phyloP scores from a whole-genome alignment of 192 early-diverging fungal genomes.

The Coemansia sp. region DNA sequence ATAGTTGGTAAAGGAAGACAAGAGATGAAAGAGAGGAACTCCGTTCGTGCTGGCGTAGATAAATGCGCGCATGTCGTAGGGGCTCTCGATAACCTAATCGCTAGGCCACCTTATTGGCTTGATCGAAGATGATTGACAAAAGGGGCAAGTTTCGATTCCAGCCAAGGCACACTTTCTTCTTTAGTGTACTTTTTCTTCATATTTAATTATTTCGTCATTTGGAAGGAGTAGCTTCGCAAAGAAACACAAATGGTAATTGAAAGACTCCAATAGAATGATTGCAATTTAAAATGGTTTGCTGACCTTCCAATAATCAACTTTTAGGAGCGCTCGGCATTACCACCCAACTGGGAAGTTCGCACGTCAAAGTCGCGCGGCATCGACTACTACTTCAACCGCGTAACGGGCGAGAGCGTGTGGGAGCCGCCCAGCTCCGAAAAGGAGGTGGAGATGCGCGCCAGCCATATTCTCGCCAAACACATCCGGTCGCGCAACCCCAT shows the following conservation, averaged over 20 bases:
- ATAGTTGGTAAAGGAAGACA: too few relatives aligned
- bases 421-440: conserved; percentile 57
- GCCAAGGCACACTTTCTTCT: background rate
- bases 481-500: conserved; percentile 77
- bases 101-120: background rate
- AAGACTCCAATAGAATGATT: too few relatives aligned
- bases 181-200: background rate
- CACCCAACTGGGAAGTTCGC: conserved; percentile 70
- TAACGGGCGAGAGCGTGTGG: conserved; percentile 73
- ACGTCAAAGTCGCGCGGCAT: conserved; percentile 64
- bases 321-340: conserved; percentile 45
- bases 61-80: background rate
- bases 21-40: background rate
- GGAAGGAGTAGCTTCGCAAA: too few relatives aligned
- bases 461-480: conserved; percentile 93
- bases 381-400: conserved; percentile 80
- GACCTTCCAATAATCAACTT: too few relatives aligned
- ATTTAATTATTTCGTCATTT: background rate
- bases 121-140: too few relatives aligned
- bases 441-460: conserved; percentile 65
- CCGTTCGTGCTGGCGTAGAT: background rate
- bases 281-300: too few relatives aligned
- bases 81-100: conserved; percentile 3
- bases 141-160: background rate
- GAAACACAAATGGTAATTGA: background rate